These are phyloP conservation scores for Musa itinerans DNA, from an alignment of 176 grass and related monocot genomes.

Conservation along the genomic window DNA sequence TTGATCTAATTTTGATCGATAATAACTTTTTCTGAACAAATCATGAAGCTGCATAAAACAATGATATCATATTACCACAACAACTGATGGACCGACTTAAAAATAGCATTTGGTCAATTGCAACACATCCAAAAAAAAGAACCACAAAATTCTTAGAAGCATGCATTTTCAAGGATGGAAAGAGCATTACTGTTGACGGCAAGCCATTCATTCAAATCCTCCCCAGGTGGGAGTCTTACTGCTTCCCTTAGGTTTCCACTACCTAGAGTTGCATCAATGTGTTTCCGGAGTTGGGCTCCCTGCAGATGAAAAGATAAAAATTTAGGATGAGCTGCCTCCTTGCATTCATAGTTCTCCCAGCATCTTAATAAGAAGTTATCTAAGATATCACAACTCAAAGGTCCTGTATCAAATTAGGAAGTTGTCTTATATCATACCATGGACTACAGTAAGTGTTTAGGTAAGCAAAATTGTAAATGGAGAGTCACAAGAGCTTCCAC, in stretches of 20 bases:
- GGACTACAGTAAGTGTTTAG: neutral
- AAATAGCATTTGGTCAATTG: neutral
- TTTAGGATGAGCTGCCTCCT: neutral
- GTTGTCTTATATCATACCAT: neutral
- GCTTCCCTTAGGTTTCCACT: slow-evolving; percentile 99
- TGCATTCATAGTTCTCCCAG: neutral
- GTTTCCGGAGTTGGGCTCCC: slow-evolving; percentile 87
- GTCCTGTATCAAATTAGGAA: neutral
- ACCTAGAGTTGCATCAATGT: slow-evolving; percentile 91
- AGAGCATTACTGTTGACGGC: slow-evolving; percentile 89
- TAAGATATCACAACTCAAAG: neutral
- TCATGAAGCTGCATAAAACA: neutral
- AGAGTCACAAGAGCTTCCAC: neutral
- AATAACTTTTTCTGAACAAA: neutral
- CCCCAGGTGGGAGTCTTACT: slow-evolving; percentile 87
- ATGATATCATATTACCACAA: neutral
- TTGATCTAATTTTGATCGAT: neutral
- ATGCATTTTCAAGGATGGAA: neutral
- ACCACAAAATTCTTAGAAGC: neutral
- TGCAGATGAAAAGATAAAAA: slow-evolving; percentile 25
- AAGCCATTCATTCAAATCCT: slow-evolving; percentile 97
- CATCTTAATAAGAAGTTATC: neutral
- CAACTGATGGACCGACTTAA: neutral
- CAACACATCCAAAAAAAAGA: neutral
- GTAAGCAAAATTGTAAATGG: neutral